These are phyloP conservation scores for Vicia sativa DNA, from an alignment of 306 rosid species.

Conservation along the genomic window DNA sequence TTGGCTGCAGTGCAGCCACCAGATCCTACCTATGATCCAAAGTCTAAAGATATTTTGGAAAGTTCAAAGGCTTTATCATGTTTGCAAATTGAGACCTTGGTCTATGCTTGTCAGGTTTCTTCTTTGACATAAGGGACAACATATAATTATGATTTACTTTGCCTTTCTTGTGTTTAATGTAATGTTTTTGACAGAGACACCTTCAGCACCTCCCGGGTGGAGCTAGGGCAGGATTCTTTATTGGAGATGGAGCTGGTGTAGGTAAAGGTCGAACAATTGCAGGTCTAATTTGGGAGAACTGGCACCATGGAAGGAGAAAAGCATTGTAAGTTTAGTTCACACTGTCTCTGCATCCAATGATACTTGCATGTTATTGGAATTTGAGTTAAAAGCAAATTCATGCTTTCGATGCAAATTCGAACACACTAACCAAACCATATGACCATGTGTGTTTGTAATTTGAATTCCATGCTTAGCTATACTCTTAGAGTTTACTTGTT, in stretches of 20 bases:
- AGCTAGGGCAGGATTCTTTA: conserved; percentile 86
- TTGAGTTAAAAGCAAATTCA: conserved; percentile 19
- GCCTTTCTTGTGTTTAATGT: conserved; percentile 43
- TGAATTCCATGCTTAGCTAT: conserved; percentile 12
- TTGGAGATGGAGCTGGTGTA: conserved; percentile 99
- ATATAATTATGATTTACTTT: conserved; percentile 31
- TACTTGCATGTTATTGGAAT: conserved; percentile 23
- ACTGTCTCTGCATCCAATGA: conserved; percentile 28
- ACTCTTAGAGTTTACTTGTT: conserved; percentile 36
- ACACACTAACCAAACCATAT: neutral
- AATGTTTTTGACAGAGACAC: conserved; percentile 79
- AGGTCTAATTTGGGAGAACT: conserved; percentile 95
- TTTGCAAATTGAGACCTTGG: conserved; percentile 96
- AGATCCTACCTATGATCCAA: conserved; percentile 87
- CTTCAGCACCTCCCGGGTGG: conserved; percentile 76
- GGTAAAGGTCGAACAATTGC: conserved; percentile 99
- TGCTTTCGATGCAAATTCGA: conserved; percentile 25
- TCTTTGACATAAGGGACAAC: conserved; percentile 43
- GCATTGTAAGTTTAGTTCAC: conserved; percentile 73
- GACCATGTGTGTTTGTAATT: conserved; percentile 13
- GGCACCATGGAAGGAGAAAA: conserved; percentile 82
- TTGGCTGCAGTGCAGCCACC: conserved; percentile 99
- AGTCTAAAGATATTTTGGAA: conserved; percentile 71
- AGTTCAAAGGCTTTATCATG: conserved; percentile 75
- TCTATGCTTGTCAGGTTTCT: conserved; percentile 97